Evolutionary conservation across 148 eudicot species (phyloP), one percentile per base, ranked within the genome.

Genomic region (Arbutus unedo): DNA sequence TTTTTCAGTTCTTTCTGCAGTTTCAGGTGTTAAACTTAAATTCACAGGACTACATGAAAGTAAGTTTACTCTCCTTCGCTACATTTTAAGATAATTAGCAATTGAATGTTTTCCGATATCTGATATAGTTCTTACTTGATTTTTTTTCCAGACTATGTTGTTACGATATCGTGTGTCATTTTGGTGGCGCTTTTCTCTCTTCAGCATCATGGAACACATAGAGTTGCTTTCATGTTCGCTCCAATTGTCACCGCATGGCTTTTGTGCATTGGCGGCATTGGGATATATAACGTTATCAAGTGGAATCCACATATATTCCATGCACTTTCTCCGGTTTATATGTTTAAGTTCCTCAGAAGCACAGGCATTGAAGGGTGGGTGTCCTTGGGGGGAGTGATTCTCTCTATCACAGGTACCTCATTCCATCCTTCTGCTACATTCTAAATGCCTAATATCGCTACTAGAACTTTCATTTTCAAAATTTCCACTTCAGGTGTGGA

Each of bases 181-280:
- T 82, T 93, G 73, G 88, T 93, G 81, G 88, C 78, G 13, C 85
- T 90, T 54, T 91, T 93, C 82, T 88, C 93, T 45, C 85, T 90
- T 47, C 97, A 91, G 81, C 93, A 91, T 81, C 87, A 90, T 66
- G 94, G 97, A 81, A 93, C 97, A 64, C 90, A 88, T 56, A 86
- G 83, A 87, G 94, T 93, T 54, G 91, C 89, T 48, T 93, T 91
- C 87, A 79, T 93, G 82, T 93, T 93, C 82, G 97, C 97, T 18
- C 97, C 97, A 10, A 80, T 93, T 55, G 91, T 93, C 79, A 81
- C 89, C 19, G 85, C 87, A 8, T 93, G 97, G 97, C 89, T 93
- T 44, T 77, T 91, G 2, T 90, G 90, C 74, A 91, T 93, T 50
- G 87, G 93, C 51, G 87, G 91, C 83, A 90, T 91, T 48, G 97